Evolutionary conservation across 2,329 filamentous ascomycete genomes (phyloP).

Genomic region (Colletotrichum tropicicola): DNA sequence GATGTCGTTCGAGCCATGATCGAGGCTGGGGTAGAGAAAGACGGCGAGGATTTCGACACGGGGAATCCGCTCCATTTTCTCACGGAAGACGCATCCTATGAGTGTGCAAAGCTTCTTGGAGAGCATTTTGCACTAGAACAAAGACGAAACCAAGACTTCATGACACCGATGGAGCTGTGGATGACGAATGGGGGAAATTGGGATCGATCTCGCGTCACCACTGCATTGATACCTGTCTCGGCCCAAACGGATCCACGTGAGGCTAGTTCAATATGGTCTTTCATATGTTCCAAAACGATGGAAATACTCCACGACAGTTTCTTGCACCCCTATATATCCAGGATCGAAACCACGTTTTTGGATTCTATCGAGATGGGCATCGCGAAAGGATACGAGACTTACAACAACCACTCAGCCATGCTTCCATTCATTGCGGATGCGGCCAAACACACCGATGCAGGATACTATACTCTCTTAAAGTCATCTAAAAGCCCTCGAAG

Average conservation of each 20-base stretch:
- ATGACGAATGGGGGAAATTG: too few species aligned
- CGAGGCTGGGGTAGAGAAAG: background rate
- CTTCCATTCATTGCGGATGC: background rate
- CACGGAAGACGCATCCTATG: background rate
- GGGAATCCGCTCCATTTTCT: background rate
- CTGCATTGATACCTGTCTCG: too few species aligned
- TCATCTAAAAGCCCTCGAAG: background rate
- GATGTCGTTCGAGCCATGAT: background rate
- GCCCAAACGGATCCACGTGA: too few species aligned
- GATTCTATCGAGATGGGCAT: background rate
- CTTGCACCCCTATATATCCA: too few species aligned
- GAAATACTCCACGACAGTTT: too few species aligned
- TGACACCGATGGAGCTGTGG: background rate
- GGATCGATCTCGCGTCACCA: too few species aligned
- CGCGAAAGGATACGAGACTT: background rate
- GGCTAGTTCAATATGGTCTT: too few species aligned
- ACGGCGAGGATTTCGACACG: background rate
- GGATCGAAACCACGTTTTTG: too few species aligned
- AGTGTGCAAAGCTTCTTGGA: background rate
- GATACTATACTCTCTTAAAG: background rate
- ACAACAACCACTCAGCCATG: background rate
- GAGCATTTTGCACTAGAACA: background rate
- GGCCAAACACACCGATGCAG: background rate
- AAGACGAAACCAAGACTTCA: background rate
- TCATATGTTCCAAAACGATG: too few species aligned